Conservation (phyloP, 257 asterid species). For the Solanum gandarillasii region DNA sequence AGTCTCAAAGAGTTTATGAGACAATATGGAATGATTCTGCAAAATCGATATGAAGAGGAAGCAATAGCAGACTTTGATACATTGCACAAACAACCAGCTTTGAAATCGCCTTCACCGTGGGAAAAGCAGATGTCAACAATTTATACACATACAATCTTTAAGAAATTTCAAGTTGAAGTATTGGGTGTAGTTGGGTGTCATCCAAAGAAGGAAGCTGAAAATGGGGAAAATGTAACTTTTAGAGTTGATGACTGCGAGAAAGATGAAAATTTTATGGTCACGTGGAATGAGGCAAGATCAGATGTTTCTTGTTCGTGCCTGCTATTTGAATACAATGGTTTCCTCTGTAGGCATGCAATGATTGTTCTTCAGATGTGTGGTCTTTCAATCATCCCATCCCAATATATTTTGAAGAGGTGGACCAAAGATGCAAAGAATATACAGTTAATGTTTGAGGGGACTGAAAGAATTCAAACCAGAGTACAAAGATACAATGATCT, state of each 20-base stretch:
- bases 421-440: constrained; percentile 78
- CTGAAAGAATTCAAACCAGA: constrained; percentile 57
- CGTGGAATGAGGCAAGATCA: constrained; percentile 55
- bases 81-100: constrained; percentile 94
- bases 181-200: constrained; percentile 98
- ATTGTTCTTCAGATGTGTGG: constrained; percentile 94
- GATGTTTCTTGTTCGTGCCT: constrained; percentile 94
- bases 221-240: constrained; percentile 38
- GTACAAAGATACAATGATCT: constrained; percentile 84
- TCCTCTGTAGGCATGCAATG: constrained; percentile 93
- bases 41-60: constrained; percentile 82
- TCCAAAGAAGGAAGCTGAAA: constrained; percentile 70
- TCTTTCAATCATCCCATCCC: constrained; percentile 73
- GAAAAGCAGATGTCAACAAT: constrained; percentile 92
- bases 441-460: constrained; percentile 37
- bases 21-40: constrained; percentile 74
- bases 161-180: constrained; percentile 86
- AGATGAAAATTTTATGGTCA: constrained; percentile 59
- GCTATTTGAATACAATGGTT: constrained; percentile 83
- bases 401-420: constrained; percentile 87
- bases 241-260: constrained; percentile 91
- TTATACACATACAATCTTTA: constrained; percentile 80
- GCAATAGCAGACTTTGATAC: constrained; percentile 93
- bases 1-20: constrained; percentile 79
- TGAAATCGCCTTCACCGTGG: constrained; percentile 98